phyloP scores from a whole-genome alignment of 2,329 filamentous ascomycete species.

The Epichloe brachyelytri region DNA sequence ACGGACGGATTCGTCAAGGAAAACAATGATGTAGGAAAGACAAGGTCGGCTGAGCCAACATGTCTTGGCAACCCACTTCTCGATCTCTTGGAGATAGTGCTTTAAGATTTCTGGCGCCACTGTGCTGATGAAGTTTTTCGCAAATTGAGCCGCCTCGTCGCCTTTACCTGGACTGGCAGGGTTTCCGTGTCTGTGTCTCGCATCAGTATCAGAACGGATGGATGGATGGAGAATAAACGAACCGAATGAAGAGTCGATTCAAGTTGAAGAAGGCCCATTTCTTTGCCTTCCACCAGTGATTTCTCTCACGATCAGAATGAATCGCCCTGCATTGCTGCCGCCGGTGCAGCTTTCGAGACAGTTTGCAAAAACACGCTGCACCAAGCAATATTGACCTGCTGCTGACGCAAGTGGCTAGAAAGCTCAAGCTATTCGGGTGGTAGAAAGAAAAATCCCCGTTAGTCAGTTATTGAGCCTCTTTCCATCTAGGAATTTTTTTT shows the following conservation, averaged over 20 bases:
- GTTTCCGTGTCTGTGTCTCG: constrained; percentile 65
- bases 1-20: constrained; percentile 92
- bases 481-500: too few relatives aligned
- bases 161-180: constrained; percentile 60
- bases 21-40: constrained; percentile 84
- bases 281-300: constrained; percentile 99
- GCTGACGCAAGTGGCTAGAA: constrained; percentile 61
- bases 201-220: background rate
- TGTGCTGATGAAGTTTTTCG: constrained; percentile 79
- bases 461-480: background rate
- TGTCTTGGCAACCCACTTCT: constrained; percentile 93
- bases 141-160: constrained; percentile 67
- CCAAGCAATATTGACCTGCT: constrained; percentile 82
- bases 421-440: constrained; percentile 60
- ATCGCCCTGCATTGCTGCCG: constrained; percentile 70
- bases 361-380: constrained; percentile 89
- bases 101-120: constrained; percentile 95
- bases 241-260: constrained; percentile 90
- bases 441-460: background rate
- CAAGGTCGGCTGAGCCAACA: constrained; percentile 91
- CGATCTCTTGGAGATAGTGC: constrained; percentile 85
- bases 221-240: constrained; percentile 14
- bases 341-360: constrained; percentile 72
- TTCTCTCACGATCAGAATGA: constrained; percentile 75
- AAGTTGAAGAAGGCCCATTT: constrained; percentile 99